phyloP scores from a whole-genome alignment of 2,329 filamentous ascomycete species.

The Xylaria sp. region DNA sequence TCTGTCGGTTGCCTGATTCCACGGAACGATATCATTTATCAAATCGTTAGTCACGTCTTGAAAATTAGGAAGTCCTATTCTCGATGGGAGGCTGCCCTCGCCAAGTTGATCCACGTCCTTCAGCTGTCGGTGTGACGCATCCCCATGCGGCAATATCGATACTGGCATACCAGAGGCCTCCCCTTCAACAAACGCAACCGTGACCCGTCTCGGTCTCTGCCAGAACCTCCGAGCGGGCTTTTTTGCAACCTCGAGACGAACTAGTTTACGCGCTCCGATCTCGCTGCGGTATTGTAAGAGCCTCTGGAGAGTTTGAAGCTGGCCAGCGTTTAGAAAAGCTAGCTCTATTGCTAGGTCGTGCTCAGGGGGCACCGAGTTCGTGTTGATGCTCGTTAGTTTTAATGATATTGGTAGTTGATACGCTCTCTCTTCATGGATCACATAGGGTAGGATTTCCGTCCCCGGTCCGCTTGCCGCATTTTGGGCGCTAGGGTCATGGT shows the following conservation, averaged over 20 bases:
- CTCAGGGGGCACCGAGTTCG: neutral
- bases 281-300: neutral
- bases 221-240: conserved; percentile 2
- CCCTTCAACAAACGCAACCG: neutral
- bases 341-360: conserved; percentile 1
- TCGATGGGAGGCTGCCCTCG: neutral
- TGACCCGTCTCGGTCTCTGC: neutral
- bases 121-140: neutral
- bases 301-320: neutral
- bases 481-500: neutral
- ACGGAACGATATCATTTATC: neutral
- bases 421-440: conserved; percentile 5
- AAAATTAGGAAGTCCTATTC: neutral
- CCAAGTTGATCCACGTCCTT: neutral
- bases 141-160: neutral
- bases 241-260: neutral
- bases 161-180: neutral
- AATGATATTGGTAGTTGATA: conserved; percentile 2
- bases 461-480: neutral
- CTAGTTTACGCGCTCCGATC: neutral
- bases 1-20: neutral
- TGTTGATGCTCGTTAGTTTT: neutral
- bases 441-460: neutral
- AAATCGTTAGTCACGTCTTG: neutral
- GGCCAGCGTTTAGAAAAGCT: neutral